Percentiles rank a stretch among this genome's conserved stretches.
phyloP scores from a whole-genome alignment of 2,329 filamentous ascomycete genomes.

The Massarina eburnea region DNA sequence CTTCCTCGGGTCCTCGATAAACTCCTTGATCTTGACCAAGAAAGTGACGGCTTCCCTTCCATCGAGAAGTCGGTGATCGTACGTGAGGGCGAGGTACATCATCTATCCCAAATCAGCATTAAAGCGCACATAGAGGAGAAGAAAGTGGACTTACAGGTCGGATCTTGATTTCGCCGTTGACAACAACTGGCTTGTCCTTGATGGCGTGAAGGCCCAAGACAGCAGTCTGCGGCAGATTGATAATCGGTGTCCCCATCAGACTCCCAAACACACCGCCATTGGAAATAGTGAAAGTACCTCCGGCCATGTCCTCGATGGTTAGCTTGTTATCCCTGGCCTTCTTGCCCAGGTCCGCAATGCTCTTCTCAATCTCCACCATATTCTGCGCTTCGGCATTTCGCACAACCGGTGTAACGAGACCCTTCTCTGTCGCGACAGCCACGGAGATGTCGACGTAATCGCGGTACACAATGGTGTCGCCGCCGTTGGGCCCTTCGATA shows the following conservation, averaged over 20 bases:
- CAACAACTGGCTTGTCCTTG: constrained; percentile 86
- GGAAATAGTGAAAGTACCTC: constrained; percentile 96
- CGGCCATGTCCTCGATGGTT: constrained; percentile 98
- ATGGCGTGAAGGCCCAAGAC: constrained; percentile 94
- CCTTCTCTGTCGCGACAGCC: constrained; percentile 95
- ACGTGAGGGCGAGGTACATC: constrained; percentile 98
- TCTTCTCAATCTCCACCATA: constrained; percentile 82
- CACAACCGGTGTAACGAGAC: constrained; percentile 93
- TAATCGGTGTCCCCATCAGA: constrained; percentile 96
- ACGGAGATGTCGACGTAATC: constrained; percentile 98
- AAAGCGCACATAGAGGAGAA: background rate
- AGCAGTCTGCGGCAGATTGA: constrained; percentile 91
- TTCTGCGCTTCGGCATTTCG: constrained; percentile 90
- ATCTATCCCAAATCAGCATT: constrained; percentile 55
- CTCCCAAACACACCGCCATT: constrained; percentile 97
- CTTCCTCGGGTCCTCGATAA: constrained; percentile 89
- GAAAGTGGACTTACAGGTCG: constrained; percentile 64
- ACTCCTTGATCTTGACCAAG: constrained; percentile 95
- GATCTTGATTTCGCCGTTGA: constrained; percentile 93
- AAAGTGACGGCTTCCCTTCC: constrained; percentile 95
- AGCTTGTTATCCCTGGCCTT: constrained; percentile 97
- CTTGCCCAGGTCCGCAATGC: constrained; percentile 91
- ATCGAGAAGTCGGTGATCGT: constrained; percentile 94
- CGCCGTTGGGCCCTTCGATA: constrained; percentile 91
- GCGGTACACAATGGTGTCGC: constrained; percentile 96